Conservation (phyloP, 345 rosid species). For the Excoecaria agallocha region DNA sequence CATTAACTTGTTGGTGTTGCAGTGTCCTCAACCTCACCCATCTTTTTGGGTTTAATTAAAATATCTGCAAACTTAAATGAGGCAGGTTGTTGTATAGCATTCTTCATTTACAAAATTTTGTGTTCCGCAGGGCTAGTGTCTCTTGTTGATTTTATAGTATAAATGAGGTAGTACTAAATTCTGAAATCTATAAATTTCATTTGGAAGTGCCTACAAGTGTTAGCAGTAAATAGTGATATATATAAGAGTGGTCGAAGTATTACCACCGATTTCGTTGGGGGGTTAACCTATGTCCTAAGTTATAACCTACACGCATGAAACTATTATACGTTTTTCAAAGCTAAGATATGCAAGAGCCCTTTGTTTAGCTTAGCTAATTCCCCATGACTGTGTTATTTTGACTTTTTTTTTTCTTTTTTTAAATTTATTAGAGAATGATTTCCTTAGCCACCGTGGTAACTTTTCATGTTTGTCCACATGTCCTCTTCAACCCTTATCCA, state of each 20-base stretch:
- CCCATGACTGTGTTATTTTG: not conserved
- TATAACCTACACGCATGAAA: too few relatives aligned
- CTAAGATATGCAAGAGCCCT: not conserved
- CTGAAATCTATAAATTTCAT: not conserved
- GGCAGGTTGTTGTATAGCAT: slow-evolving; percentile 17
- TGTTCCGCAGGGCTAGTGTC: slow-evolving; percentile 21
- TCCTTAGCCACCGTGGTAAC: too few relatives aligned
- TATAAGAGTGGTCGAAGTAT: not conserved
- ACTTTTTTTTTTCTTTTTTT: not conserved
- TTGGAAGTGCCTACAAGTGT: too few relatives aligned
- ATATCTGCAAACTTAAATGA: slow-evolving; percentile 18
- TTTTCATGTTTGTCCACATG: too few relatives aligned
- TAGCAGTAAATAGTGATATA: too few relatives aligned
- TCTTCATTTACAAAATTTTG: slow-evolving; percentile 15
- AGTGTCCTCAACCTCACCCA: not conserved
- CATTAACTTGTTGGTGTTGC: slow-evolving; percentile 13
- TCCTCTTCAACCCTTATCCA: too few relatives aligned
- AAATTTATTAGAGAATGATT: too few relatives aligned
- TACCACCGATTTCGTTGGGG: not conserved
- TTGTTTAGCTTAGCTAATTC: slow-evolving; percentile 22
- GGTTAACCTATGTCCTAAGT: slow-evolving; percentile 16
- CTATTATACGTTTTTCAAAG: not conserved
- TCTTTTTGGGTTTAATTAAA: not conserved
- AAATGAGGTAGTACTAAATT: not conserved
- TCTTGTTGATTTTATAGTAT: too few relatives aligned